phyloP scores from a whole-genome alignment of 225 moss, liverwort and hornwort species.

The Sphagnum contortum region DNA sequence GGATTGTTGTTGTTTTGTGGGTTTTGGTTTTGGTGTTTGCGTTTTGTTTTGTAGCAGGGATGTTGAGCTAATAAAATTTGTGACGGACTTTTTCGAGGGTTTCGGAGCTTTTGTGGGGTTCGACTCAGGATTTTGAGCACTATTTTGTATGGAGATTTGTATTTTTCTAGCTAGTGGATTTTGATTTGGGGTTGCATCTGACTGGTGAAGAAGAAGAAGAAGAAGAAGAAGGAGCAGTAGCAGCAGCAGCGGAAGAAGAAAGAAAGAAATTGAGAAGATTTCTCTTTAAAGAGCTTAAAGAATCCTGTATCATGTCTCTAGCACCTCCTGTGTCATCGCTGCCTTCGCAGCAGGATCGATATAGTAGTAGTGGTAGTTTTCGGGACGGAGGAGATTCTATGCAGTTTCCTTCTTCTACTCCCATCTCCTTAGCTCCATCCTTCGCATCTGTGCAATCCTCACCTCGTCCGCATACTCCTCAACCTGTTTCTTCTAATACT shows the following conservation, averaged over 20 bases:
- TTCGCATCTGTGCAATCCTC: slow-evolving; percentile 33
- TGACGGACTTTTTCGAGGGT: no score
- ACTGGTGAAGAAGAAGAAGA: neutral
- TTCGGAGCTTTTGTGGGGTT: no score
- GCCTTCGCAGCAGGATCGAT: slow-evolving; percentile 38
- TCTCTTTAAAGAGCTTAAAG: slow-evolving; percentile 1
- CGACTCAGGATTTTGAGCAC: no score
- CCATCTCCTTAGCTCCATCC: slow-evolving; percentile 29
- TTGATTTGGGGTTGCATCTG: neutral
- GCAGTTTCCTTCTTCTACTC: slow-evolving; percentile 16
- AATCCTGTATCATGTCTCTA: slow-evolving; percentile 24
- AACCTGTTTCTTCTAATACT: slow-evolving; percentile 9
- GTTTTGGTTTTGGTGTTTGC: no score
- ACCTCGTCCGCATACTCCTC: slow-evolving; percentile 25
- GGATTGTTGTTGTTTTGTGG: no score
- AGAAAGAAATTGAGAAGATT: slow-evolving; percentile 7
- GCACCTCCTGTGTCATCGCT: slow-evolving; percentile 39
- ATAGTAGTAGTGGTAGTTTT: slow-evolving; percentile 6
- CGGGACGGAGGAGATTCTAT: slow-evolving; percentile 22
- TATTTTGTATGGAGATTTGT: no score
- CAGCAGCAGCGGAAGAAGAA: slow-evolving; percentile 4
- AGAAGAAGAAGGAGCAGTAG: no score
- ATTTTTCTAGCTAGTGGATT: no score
- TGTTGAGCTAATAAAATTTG: no score
- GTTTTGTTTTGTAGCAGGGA: no score